Evolutionary conservation across 1,284 basidiomycete genomes (phyloP).

Genomic region (Anthracocystis setariae): DNA sequence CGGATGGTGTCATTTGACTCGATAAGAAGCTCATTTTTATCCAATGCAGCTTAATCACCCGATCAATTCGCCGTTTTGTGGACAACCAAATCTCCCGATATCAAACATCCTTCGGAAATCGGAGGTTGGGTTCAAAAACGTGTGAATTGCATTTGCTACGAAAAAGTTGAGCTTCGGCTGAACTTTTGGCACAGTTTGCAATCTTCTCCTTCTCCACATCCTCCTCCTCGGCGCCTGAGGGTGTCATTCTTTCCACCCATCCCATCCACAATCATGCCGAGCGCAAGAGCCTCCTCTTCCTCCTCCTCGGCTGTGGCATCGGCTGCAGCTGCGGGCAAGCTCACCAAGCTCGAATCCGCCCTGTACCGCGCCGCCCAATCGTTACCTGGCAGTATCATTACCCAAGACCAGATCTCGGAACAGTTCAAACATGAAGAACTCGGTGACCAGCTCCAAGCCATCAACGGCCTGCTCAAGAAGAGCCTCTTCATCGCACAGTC

Average conservation of each 20-base stretch:
- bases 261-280: conserved; percentile 20
- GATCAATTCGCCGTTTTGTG: conserved; percentile 12
- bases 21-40: neutral
- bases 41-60: conserved; percentile 17
- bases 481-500: conserved; percentile 55
- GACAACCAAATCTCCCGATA: conserved; percentile 6
- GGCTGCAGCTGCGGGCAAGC: conserved; percentile 33
- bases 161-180: no score
- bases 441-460: conserved; percentile 56
- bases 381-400: conserved; percentile 41
- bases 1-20: conserved; percentile 36
- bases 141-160: neutral
- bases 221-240: neutral
- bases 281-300: conserved; percentile 27
- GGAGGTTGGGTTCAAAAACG: neutral
- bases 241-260: neutral
- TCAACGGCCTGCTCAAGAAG: conserved; percentile 62
- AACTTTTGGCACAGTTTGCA: no score
- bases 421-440: conserved; percentile 49
- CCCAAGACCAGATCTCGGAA: conserved; percentile 48
- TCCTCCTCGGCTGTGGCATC: neutral
- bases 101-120: conserved; percentile 1
- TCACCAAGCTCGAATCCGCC: conserved; percentile 49
- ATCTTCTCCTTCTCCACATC: no score
- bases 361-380: conserved; percentile 47